phyloP scores from a whole-genome alignment of 1,284 basidiomycete species.

The Irpex sp. region DNA sequence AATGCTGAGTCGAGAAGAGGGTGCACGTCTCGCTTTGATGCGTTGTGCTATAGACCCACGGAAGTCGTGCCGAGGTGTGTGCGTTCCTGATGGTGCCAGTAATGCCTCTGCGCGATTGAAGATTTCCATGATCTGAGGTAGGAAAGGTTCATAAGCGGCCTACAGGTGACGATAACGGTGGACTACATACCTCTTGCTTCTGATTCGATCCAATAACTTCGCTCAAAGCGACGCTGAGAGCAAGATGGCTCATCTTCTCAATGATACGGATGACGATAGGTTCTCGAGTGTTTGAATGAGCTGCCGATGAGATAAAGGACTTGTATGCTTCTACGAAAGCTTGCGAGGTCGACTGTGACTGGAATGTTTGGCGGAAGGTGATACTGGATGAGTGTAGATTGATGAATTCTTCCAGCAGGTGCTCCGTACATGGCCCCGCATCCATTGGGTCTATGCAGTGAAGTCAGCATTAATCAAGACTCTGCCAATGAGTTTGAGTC shows the following conservation, averaged over 20 bases:
- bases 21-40: constrained; percentile 33
- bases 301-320: constrained; percentile 45
- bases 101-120: constrained; percentile 51
- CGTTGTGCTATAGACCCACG: not conserved
- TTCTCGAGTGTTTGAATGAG: constrained; percentile 35
- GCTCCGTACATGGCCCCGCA: constrained; percentile 48
- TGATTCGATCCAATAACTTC: constrained; percentile 54
- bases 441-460: not conserved
- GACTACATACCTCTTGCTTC: constrained; percentile 56
- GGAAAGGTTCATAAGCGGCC: too few relatives aligned
- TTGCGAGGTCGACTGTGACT: constrained; percentile 62
- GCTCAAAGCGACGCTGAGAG: constrained; percentile 60
- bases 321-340: constrained; percentile 63
- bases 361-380: constrained; percentile 69
- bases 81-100: constrained; percentile 20
- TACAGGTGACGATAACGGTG: too few relatives aligned
- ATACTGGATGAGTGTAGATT: constrained; percentile 56
- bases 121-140: constrained; percentile 50
- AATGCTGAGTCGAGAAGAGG: constrained; percentile 53
- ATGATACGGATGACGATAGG: constrained; percentile 48
- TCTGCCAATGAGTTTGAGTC: not conserved
- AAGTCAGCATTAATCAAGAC: not conserved
- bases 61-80: not conserved
- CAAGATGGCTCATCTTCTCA: constrained; percentile 68
- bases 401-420: constrained; percentile 63